A percentile compares a stretch with the other conserved stretches of the same genome.
These are phyloP conservation scores for Primulina eburnea DNA, from an alignment of 257 asterid genomes.

Conservation along the genomic window DNA sequence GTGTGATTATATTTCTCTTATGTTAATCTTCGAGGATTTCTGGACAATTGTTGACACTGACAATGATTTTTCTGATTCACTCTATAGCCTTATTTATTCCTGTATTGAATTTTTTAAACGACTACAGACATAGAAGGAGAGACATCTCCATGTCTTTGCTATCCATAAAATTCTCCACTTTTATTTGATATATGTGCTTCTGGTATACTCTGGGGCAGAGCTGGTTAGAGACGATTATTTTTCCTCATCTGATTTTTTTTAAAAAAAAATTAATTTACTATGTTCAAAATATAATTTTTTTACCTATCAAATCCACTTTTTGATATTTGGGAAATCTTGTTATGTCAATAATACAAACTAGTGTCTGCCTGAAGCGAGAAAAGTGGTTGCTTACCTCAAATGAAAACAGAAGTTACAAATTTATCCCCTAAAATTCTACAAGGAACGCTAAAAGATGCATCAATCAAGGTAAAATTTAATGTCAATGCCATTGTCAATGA, in stretches of 20 bases:
- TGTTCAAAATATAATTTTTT: too few species aligned
- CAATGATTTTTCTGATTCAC: background rate
- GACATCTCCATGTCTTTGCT: background rate
- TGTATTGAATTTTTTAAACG: background rate
- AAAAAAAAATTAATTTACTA: too few species aligned
- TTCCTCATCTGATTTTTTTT: too few species aligned
- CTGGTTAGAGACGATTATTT: background rate
- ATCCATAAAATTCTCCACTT: background rate
- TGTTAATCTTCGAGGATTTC: background rate
- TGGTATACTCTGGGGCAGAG: background rate
- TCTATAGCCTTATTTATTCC: background rate
- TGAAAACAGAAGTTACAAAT: conserved; percentile 5
- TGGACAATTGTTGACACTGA: background rate
- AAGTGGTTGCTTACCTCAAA: background rate
- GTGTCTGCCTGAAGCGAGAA: background rate
- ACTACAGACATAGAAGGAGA: too few species aligned
- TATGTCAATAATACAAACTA: background rate
- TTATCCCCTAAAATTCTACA: background rate
- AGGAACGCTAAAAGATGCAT: conserved; percentile 13
- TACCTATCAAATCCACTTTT: too few species aligned
- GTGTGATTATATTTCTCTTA: too few species aligned
- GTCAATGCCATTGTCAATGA: conserved; percentile 85
- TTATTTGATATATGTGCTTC: too few species aligned
- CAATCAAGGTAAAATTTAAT: conserved; percentile 81
- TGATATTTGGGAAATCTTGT: too few species aligned